Percentiles rank a stretch among this genome's conserved stretches.
Conservation (phyloP, 140 eudicot species). For the Flaveria floridana region DNA sequence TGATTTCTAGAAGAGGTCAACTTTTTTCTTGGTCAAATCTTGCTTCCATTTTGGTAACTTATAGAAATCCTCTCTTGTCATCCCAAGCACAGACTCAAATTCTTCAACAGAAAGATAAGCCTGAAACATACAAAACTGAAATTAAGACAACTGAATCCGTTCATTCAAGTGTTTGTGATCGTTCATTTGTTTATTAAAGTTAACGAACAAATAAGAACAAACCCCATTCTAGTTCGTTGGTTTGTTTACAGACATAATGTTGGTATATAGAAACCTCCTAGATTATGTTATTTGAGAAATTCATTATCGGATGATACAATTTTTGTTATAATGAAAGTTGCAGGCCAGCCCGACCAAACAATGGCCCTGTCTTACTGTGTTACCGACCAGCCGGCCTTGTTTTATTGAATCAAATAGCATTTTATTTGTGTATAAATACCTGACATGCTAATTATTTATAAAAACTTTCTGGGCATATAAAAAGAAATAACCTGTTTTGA, state of each 20-base stretch:
- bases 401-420: background rate
- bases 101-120: slow-evolving; percentile 87
- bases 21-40: slow-evolving; percentile 77
- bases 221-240: too few relatives aligned
- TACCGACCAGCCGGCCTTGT: background rate
- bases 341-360: background rate
- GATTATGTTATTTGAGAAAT: background rate
- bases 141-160: too few relatives aligned
- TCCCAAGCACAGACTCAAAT: slow-evolving; percentile 63
- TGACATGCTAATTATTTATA: background rate
- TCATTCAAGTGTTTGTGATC: too few relatives aligned
- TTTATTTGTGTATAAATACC: background rate
- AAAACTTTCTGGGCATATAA: background rate
- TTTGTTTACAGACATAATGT: background rate
- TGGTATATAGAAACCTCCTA: background rate
- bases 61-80: slow-evolving; percentile 72
- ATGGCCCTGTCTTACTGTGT: background rate
- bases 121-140: slow-evolving; percentile 34
- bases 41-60: slow-evolving; percentile 97
- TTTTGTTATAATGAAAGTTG: background rate
- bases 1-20: slow-evolving; percentile 66
- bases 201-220: too few relatives aligned
- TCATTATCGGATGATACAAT: background rate
- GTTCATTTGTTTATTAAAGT: too few relatives aligned
- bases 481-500: background rate